These are phyloP conservation scores for Solanum clarkiae DNA, from an alignment of 257 asterid genomes.

Conservation along the genomic window DNA sequence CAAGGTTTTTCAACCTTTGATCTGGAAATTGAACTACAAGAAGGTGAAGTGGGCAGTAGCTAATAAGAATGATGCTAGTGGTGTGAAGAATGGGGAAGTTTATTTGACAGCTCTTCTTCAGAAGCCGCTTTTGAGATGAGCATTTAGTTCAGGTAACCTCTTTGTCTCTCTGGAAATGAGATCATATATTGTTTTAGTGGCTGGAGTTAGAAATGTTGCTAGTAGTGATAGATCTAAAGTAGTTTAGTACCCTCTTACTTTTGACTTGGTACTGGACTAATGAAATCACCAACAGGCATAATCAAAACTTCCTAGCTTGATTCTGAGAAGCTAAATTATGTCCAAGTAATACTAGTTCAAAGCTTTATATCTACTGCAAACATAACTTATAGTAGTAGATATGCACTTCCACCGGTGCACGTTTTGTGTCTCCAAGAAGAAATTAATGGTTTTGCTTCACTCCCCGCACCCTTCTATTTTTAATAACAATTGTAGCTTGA, in stretches of 20 bases:
- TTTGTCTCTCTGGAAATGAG: neutral
- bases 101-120: slow-evolving; percentile 84
- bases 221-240: neutral
- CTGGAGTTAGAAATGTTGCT: neutral
- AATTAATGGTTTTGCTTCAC: neutral
- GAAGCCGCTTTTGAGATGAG: slow-evolving; percentile 68
- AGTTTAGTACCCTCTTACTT: neutral
- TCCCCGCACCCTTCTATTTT: neutral
- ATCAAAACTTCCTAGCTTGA: neutral
- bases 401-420: neutral
- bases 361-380: neutral
- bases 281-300: neutral
- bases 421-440: neutral
- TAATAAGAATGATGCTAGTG: slow-evolving; percentile 56
- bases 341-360: neutral
- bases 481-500: neutral
- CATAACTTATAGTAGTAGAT: neutral
- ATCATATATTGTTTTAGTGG: neutral
- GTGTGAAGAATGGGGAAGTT: slow-evolving; percentile 80
- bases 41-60: slow-evolving; percentile 95
- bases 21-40: slow-evolving; percentile 79
- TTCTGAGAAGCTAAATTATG: neutral
- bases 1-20: slow-evolving; percentile 59
- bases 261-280: neutral
- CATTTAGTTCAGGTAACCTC: slow-evolving; percentile 27